Base-by-base conservation (phyloP, 768 basidiomycete species). In the Phlegmacium glaucopus region DNA sequence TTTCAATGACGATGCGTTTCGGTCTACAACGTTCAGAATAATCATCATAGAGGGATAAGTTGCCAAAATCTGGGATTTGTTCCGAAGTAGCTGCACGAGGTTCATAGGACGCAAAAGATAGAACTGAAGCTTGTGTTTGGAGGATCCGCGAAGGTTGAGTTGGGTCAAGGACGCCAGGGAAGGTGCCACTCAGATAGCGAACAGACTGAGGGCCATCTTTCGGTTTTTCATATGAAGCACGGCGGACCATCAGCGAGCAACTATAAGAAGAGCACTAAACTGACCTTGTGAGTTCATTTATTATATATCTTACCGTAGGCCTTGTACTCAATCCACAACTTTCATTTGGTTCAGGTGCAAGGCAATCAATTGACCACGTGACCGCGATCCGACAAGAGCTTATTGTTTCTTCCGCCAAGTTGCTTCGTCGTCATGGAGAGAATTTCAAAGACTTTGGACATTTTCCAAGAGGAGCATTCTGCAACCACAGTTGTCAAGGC, bases 41-140 rank as follows among this genome's bases (percentile, higher is more conserved):
- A 22, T 22, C 72, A n/a, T 75, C 72, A 30, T 73, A 68, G 9
- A 72, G 58, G 18, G 70, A 75, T 41, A 74, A 67, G 41, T 68
- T 76, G 27, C 61, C 69, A 15, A 71, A 22, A 46, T 70, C 68
- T 13, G 70, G 61, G 2, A 67, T 56, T 29, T 65, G 70, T 4
- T 62, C 53, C 11, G 69, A 64, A n/a, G 75, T 69, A 0, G 86
- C 89, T 18, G 82, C 76, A 44, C 72, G 72, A 4, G 87, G 84
- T 59, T 90, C 79, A 49, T 87, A 89, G n/a, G 75, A 76, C 9
- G 89, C 85, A 56, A 91, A 91, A 4, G 71, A 75, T n/a, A 90
- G 67, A 26, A 53, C 79, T 4, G 85, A 79, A n/a, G 71, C 71
- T 2, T 77, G 72, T 35, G 69, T 64, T 40, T 82, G 80, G n/a